phyloP scores from a whole-genome alignment of 805 yeast species.

The Wickerhamomyces mucosus region DNA sequence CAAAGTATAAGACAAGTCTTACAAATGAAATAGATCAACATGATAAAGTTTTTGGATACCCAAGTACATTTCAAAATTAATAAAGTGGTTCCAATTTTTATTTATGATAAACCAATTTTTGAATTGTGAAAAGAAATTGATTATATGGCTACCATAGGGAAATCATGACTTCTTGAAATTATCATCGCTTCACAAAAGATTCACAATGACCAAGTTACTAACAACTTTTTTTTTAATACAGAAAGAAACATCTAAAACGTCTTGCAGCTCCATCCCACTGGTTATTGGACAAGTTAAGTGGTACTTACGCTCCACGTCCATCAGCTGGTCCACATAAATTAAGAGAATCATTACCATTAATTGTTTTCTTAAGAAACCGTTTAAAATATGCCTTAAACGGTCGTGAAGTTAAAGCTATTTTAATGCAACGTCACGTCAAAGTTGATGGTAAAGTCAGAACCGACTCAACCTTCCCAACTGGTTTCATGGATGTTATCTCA shows the following conservation, averaged over 20 bases:
- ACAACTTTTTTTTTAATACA: neutral
- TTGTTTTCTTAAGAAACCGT: constrained; percentile 96
- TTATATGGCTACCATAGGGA: too few relatives aligned
- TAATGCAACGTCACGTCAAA: constrained; percentile 97
- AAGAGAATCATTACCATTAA: constrained; percentile 95
- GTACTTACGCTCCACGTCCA: constrained; percentile 99
- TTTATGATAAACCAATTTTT: too few relatives aligned
- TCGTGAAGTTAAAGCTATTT: constrained; percentile 96
- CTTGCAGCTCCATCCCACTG: constrained; percentile 99
- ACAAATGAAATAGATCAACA: too few relatives aligned
- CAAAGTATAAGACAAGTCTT: too few relatives aligned
- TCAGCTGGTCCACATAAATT: constrained; percentile 99
- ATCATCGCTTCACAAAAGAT: too few relatives aligned
- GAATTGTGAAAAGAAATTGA: too few relatives aligned
- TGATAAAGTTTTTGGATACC: too few relatives aligned
- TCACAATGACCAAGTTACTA: too few relatives aligned
- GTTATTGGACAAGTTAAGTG: constrained; percentile 99
- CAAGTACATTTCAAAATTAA: too few relatives aligned
- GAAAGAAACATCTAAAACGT: constrained; percentile 97
- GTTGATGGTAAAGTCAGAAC: constrained; percentile 99
- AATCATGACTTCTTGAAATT: too few relatives aligned
- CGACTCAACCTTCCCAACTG: constrained; percentile 97
- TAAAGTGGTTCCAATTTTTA: too few relatives aligned
- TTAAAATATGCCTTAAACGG: constrained; percentile 98
- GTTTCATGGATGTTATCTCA: constrained; percentile 98